phyloP scores from a whole-genome alignment of 2,329 filamentous ascomycete genomes.

The Cladosporium sp. region DNA sequence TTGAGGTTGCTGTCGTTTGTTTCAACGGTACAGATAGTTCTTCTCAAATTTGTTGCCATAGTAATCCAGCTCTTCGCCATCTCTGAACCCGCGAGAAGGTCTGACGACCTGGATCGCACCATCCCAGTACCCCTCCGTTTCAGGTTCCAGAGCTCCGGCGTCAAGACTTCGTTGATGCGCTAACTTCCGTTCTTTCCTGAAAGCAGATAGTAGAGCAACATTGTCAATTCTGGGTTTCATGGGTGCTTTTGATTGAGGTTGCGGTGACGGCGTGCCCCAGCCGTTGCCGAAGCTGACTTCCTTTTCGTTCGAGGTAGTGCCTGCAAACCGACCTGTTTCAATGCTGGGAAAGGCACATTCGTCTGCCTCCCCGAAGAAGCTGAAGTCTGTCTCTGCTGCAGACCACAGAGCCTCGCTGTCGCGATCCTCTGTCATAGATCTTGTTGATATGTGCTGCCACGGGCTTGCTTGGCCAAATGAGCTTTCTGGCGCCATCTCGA shows the following conservation, averaged over 20 bases:
- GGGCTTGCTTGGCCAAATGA: conserved; percentile 35
- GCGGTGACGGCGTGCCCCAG: background rate
- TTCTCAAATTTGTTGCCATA: conserved; percentile 30
- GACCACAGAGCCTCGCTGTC: conserved; percentile 59
- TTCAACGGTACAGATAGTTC: conserved; percentile 27
- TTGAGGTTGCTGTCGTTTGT: background rate
- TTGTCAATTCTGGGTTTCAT: conserved; percentile 40
- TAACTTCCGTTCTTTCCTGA: conserved; percentile 50
- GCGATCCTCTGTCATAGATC: conserved; percentile 55
- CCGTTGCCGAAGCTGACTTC: conserved; percentile 20
- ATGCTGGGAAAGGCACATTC: conserved; percentile 32
- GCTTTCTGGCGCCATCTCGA: conserved; percentile 48
- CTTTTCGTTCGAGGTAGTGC: conserved; percentile 19
- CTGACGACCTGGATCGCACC: conserved; percentile 57
- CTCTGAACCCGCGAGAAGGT: conserved; percentile 21
- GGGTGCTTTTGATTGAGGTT: background rate
- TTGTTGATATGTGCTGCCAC: conserved; percentile 43
- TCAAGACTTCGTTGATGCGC: conserved; percentile 40
- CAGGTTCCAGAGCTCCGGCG: conserved; percentile 31
- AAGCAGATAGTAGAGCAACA: conserved; percentile 50
- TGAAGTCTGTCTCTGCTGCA: conserved; percentile 57
- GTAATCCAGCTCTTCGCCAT: conserved; percentile 31
- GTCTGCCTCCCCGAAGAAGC: conserved; percentile 57
- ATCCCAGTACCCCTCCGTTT: conserved; percentile 56
- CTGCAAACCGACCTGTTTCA: conserved; percentile 20